Conservation (phyloP, 2,329 filamentous ascomycete genomes). For the Aureobasidium mangrovei region DNA sequence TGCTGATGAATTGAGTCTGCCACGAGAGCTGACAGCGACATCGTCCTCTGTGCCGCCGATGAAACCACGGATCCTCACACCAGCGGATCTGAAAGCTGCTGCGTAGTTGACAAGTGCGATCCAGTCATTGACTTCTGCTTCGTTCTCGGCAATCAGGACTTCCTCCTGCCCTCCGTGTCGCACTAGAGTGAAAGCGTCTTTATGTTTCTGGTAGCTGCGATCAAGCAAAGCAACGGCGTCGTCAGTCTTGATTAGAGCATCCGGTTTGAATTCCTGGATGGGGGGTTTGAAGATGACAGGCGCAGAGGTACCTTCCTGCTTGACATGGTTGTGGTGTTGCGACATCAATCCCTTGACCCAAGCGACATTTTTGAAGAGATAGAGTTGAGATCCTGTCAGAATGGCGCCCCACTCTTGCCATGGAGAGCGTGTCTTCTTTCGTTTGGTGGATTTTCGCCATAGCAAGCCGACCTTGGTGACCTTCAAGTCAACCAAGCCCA, state of each 20-base stretch:
- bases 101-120: constrained; percentile 93
- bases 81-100: constrained; percentile 83
- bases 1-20: constrained; percentile 55
- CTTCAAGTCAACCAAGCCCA: constrained; percentile 93
- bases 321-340: constrained; percentile 76
- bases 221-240: constrained; percentile 85
- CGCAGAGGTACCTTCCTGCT: constrained; percentile 62
- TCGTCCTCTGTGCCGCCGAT: constrained; percentile 72
- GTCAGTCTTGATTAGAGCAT: constrained; percentile 86
- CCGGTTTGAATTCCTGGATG: constrained; percentile 83
- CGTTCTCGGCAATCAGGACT: constrained; percentile 79
- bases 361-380: constrained; percentile 86
- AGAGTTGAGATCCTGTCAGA: constrained; percentile 90
- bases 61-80: constrained; percentile 81
- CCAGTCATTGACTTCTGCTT: constrained; percentile 94
- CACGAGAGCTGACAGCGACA: constrained; percentile 56
- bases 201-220: constrained; percentile 84
- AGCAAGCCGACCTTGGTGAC: constrained; percentile 91
- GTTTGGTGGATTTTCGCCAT: constrained; percentile 92
- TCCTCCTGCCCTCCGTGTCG: constrained; percentile 82
- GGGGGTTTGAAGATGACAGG: constrained; percentile 87
- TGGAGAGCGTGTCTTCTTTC: constrained; percentile 87
- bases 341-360: constrained; percentile 90
- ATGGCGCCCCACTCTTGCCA: constrained; percentile 99
- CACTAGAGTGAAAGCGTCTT: constrained; percentile 87